phyloP scores from a whole-genome alignment of 306 rosid species.

The Geum urbanum region DNA sequence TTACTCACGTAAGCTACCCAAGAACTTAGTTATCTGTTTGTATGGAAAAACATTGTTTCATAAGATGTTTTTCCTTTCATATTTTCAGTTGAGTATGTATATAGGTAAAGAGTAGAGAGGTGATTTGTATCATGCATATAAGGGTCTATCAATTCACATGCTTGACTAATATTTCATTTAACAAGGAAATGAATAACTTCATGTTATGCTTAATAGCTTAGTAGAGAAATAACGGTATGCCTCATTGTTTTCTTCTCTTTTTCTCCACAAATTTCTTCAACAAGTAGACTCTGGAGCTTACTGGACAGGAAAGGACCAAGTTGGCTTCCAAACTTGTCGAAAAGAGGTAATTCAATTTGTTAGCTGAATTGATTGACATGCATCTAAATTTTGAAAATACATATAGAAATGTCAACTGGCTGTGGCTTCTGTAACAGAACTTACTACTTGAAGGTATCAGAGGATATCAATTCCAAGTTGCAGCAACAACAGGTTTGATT shows the following conservation, averaged over 20 bases:
- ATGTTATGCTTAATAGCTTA: neutral
- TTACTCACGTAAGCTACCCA: neutral
- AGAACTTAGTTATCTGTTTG: neutral
- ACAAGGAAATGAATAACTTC: neutral
- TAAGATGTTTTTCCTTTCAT: slow-evolving; percentile 5
- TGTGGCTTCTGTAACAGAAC: slow-evolving; percentile 40
- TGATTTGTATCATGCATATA: slow-evolving; percentile 2
- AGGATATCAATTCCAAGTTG: slow-evolving; percentile 49
- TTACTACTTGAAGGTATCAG: slow-evolving; percentile 46
- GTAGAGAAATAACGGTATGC: slow-evolving; percentile 17
- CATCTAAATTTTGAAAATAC: neutral
- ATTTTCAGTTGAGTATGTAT: neutral
- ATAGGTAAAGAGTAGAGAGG: neutral
- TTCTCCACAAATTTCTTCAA: slow-evolving; percentile 7
- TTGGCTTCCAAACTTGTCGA: slow-evolving; percentile 54
- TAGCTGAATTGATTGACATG: slow-evolving; percentile 15
- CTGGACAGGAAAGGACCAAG: slow-evolving; percentile 59
- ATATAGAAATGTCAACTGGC: slow-evolving; percentile 15
- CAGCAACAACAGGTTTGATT: slow-evolving; percentile 61
- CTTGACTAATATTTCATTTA: neutral
- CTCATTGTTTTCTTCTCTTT: slow-evolving; percentile 17
- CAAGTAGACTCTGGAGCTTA: slow-evolving; percentile 64
- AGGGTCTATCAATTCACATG: neutral
- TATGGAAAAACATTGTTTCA: neutral
- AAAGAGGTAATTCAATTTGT: slow-evolving; percentile 58